Conservation (phyloP, 169 alveolate genomes). For the Eimeria tenella region DNA sequence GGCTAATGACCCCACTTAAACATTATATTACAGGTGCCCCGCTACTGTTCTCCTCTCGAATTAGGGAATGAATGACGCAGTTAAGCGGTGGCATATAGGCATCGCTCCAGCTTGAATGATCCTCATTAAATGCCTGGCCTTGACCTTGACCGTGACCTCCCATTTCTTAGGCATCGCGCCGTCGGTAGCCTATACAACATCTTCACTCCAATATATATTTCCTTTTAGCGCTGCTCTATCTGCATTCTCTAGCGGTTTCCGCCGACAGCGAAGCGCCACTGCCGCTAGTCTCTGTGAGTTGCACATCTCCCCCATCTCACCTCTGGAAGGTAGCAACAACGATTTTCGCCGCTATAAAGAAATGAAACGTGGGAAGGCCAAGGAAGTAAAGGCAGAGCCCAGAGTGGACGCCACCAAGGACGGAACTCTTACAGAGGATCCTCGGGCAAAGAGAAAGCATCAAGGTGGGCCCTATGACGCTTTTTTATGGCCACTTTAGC, state of each 20-base stretch:
- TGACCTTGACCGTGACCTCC: not conserved
- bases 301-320: no score
- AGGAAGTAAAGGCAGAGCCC: not conserved
- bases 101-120: not conserved
- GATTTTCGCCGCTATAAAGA: not conserved
- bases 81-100: no score
- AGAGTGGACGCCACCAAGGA: not conserved
- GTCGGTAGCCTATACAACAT: not conserved
- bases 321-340: not conserved
- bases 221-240: constrained; percentile 7
- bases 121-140: not conserved
- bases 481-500: not conserved
- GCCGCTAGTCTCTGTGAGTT: no score
- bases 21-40: no score
- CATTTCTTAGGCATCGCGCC: not conserved
- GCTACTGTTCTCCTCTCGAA: no score
- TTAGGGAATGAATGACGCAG: no score
- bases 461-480: not conserved
- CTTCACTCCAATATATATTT: not conserved
- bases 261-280: not conserved
- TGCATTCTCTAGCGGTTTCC: not conserved
- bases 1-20: no score
- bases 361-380: constrained; percentile 6
- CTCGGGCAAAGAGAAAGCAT: constrained; percentile 10
- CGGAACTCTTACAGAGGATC: not conserved